Conservation (phyloP, 768 basidiomycete genomes). For the Fistulinella prunicolor region DNA sequence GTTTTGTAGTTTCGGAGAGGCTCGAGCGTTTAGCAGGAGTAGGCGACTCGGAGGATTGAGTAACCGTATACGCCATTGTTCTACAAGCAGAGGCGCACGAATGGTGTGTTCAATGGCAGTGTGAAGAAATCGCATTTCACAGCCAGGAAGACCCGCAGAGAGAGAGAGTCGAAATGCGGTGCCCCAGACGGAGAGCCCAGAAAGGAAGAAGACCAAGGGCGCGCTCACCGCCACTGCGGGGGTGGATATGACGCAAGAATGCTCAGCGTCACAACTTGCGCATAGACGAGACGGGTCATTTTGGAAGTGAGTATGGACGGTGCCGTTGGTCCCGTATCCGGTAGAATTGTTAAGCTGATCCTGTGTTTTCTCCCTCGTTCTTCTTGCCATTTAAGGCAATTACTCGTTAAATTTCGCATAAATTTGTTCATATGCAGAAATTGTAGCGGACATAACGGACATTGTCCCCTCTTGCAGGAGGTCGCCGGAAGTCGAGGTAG, state of each 20-base stretch:
- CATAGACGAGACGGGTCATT: slow-evolving; percentile 8
- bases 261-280: slow-evolving; percentile 7
- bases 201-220: slow-evolving; percentile 19
- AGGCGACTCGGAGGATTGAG: slow-evolving; percentile 29
- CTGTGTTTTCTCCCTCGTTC: slow-evolving; percentile 19
- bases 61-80: slow-evolving; percentile 30
- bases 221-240: slow-evolving; percentile 32
- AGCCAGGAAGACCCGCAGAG: slow-evolving; percentile 30
- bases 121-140: slow-evolving; percentile 33
- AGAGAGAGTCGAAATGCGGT: slow-evolving; percentile 27
- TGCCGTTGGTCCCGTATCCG: slow-evolving; percentile 22
- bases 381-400: slow-evolving; percentile 7
- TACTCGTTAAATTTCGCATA: background rate
- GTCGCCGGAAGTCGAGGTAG: slow-evolving; percentile 18
- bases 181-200: slow-evolving; percentile 30
- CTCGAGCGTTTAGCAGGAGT: slow-evolving; percentile 19
- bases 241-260: slow-evolving; percentile 25
- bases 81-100: slow-evolving; percentile 20
- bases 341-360: slow-evolving; percentile 14
- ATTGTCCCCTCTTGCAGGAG: background rate
- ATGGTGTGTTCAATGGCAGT: slow-evolving; percentile 27
- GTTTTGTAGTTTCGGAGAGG: slow-evolving; percentile 33
- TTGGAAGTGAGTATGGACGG: slow-evolving; percentile 4
- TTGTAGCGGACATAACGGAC: slow-evolving; percentile 1
- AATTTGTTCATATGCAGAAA: background rate